Base-by-base conservation (phyloP, 805 yeast genomes). In the Lachancea dasiensis region DNA sequence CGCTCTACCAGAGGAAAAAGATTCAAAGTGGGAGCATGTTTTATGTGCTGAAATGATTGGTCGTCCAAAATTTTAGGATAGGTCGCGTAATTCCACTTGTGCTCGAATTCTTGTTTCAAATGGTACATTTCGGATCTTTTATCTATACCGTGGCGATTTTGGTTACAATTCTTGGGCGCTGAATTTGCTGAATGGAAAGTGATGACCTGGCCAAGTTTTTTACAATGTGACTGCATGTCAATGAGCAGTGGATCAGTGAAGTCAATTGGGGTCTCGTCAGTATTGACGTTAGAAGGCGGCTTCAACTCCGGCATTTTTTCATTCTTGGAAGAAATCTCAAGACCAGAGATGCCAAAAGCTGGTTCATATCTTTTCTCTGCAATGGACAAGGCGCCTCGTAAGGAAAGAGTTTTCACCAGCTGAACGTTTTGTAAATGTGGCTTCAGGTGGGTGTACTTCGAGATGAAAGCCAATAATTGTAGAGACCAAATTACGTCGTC, bases 401-500 rank as follows among this genome's bases (percentile, higher is more conserved):
- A 58, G 2, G 87, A 79, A 60, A 90, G 66, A 20, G 78, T 75
- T 10, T 84, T 81, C 6, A 87, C 78, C 32, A 87, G 63, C 58
- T 83, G 82, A 3, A 95, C 79, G 36, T 73, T 74, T 48, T 87
- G 94, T 41, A 90, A 65, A 33, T 70, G 70, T 26, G 77, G 80
- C 51, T 89, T 83, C 58, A 89, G 65, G 44, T 77, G 73, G 0
- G 96, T 80, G 53, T 92, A 90, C 60, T 90, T 90, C 4, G 97
- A 87, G 28, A 89, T 85, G 60, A 87, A 90, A 10, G 97, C 97
- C 35, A 92, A 61, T 15, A 92, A 69, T 60, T 90, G 97, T 38
- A 90, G 67, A 3, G 95, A 82, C 95, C 96, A 87, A 25, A 86
- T 79, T 13, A 90, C 85, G 55, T 90, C 98, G 56, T 90, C 97